phyloP scores from a whole-genome alignment of 306 rosid species.

The Sicyos edulis region DNA sequence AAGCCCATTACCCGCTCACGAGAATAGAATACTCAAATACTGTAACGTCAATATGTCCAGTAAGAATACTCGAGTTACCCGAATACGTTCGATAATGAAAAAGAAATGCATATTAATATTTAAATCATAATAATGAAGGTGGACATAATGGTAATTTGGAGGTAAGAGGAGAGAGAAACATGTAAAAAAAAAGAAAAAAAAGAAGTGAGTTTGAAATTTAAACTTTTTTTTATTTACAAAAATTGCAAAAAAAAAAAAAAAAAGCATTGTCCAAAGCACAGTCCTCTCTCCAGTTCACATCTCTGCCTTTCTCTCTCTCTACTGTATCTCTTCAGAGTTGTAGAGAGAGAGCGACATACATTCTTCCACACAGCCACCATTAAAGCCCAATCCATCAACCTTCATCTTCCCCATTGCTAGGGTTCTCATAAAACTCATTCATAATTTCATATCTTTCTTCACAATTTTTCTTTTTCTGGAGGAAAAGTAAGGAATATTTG shows the following conservation, averaged over 20 bases:
- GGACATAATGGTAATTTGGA: slow-evolving; percentile 20
- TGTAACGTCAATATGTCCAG: no score
- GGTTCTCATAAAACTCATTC: slow-evolving; percentile 50
- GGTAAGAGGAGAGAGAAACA: no score
- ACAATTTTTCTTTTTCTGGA: no score
- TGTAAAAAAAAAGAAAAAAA: neutral
- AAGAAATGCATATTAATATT: no score
- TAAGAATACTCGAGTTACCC: no score
- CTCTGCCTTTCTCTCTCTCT: slow-evolving; percentile 11
- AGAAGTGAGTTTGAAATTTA: slow-evolving; percentile 9
- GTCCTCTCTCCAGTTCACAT: slow-evolving; percentile 20
- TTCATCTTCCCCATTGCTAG: slow-evolving; percentile 56
- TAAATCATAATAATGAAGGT: neutral
- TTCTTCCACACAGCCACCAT: slow-evolving; percentile 26
- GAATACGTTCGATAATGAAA: no score
- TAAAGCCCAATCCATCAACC: slow-evolving; percentile 44
- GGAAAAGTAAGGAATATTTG: no score
- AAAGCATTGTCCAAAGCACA: slow-evolving; percentile 23
- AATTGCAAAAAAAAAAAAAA: no score
- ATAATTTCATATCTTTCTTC: no score
- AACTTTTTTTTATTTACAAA: neutral
- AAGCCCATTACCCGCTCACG: no score
- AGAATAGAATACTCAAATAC: no score
- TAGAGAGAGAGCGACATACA: slow-evolving; percentile 18
- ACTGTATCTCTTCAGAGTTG: slow-evolving; percentile 40